Evolutionary conservation across 345 rosid species (phyloP).

Genomic region (Melaleuca alternifolia): DNA sequence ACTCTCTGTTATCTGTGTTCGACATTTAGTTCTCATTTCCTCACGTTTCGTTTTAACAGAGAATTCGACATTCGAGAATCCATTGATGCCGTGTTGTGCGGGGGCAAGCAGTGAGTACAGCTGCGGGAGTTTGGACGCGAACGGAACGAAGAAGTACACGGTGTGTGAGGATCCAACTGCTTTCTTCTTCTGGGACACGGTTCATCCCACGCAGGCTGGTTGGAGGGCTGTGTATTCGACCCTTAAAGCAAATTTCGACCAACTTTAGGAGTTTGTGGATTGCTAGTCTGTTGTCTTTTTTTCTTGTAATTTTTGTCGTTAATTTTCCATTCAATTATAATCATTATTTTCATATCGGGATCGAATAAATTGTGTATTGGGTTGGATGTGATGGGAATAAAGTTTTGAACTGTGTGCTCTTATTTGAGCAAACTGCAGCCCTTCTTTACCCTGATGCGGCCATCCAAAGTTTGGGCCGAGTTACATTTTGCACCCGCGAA

Average conservation of each 20-base stretch:
- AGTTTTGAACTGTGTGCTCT: background rate
- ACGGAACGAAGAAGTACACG: slow-evolving; percentile 13
- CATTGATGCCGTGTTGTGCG: slow-evolving; percentile 28
- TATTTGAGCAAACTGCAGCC: background rate
- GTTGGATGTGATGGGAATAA: background rate
- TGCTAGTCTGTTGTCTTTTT: background rate
- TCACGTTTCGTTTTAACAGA: slow-evolving; percentile 5
- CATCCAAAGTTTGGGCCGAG: background rate
- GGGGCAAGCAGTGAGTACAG: background rate
- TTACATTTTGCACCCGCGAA: background rate
- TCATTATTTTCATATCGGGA: background rate
- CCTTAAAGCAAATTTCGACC: slow-evolving; percentile 8
- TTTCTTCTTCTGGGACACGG: slow-evolving; percentile 26
- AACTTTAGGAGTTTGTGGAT: background rate
- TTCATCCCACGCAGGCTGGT: slow-evolving; percentile 30
- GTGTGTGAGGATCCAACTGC: slow-evolving; percentile 15
- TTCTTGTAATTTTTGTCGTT: background rate
- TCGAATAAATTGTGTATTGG: background rate
- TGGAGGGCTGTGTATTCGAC: slow-evolving; percentile 22
- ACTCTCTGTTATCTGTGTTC: background rate
- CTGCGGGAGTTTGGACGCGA: slow-evolving; percentile 3
- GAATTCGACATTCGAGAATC: slow-evolving; percentile 28
- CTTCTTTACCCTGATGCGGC: background rate
- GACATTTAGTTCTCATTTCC: background rate
- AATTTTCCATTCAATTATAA: background rate